A percentile compares a stretch with the other conserved stretches of the same genome.
Evolutionary conservation across 2,329 filamentous ascomycete species (phyloP).

Genomic region (Trichoderma hamatum): DNA sequence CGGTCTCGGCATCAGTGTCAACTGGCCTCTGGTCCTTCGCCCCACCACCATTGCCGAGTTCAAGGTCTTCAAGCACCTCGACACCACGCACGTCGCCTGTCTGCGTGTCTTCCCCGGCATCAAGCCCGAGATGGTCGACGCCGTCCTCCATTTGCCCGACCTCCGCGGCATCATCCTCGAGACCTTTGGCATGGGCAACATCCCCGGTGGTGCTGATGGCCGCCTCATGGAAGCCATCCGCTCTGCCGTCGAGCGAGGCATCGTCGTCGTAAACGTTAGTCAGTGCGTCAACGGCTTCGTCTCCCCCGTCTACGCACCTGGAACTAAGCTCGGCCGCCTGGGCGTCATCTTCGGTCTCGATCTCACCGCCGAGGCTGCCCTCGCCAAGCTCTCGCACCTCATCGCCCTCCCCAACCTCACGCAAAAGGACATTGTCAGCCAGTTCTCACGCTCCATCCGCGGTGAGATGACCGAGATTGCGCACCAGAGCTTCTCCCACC

Average conservation of each 20-base stretch:
- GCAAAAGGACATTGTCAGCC: conserved; percentile 65
- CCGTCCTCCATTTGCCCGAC: conserved; percentile 74
- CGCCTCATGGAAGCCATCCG: conserved; percentile 77
- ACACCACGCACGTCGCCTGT: conserved; percentile 88
- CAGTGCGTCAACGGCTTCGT: conserved; percentile 83
- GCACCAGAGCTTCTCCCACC: conserved; percentile 75
- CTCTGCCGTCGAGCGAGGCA: conserved; percentile 75
- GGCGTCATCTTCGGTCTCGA: conserved; percentile 90
- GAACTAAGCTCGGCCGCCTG: conserved; percentile 75
- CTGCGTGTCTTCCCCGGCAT: conserved; percentile 91
- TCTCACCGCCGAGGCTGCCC: conserved; percentile 84
- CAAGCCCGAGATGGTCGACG: conserved; percentile 89
- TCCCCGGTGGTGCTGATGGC: conserved; percentile 79
- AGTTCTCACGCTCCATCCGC: conserved; percentile 75
- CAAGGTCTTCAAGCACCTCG: conserved; percentile 71
- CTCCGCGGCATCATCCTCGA: conserved; percentile 83
- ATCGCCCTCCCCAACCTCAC: conserved; percentile 69
- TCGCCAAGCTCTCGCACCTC: conserved; percentile 88
- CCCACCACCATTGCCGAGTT: conserved; percentile 76
- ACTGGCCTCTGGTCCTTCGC: conserved; percentile 76
- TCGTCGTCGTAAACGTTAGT: conserved; percentile 87
- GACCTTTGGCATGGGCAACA: conserved; percentile 92
- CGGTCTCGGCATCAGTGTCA: conserved; percentile 76
- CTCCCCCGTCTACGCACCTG: conserved; percentile 76
- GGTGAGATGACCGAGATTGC: conserved; percentile 83